These are phyloP conservation scores for Polytrichum commune DNA, from an alignment of 225 moss, liverwort and hornwort species.

Conservation along the genomic window DNA sequence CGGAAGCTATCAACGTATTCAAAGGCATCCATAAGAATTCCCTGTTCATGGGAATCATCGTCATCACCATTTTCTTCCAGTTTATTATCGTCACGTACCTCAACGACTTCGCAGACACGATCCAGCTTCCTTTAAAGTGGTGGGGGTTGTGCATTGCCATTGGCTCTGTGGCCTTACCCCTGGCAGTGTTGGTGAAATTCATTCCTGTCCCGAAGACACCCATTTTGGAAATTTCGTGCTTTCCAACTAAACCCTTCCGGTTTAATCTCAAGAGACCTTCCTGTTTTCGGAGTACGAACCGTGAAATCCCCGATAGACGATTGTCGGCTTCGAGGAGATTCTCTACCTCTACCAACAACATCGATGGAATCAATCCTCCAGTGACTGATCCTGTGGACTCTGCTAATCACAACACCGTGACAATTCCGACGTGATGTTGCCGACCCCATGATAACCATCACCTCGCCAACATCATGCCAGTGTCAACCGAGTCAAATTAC, in stretches of 20 bases:
- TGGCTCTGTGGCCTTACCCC: slow-evolving; percentile 21
- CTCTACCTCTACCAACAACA: too few relatives aligned
- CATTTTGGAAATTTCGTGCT: slow-evolving; percentile 32
- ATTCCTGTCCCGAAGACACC: slow-evolving; percentile 32
- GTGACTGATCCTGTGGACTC: too few relatives aligned
- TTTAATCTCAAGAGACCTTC: slow-evolving; percentile 31
- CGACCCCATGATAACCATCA: too few relatives aligned
- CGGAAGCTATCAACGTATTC: slow-evolving; percentile 34
- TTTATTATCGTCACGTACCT: slow-evolving; percentile 46
- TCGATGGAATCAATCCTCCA: too few relatives aligned
- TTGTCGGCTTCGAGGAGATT: too few relatives aligned
- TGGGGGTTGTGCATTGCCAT: slow-evolving; percentile 37
- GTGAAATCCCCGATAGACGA: too few relatives aligned
- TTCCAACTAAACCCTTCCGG: slow-evolving; percentile 17
- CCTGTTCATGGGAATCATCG: slow-evolving; percentile 33
- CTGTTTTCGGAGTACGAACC: too few relatives aligned
- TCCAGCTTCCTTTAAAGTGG: slow-evolving; percentile 27
- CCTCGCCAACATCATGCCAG: too few relatives aligned
- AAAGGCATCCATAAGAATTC: slow-evolving; percentile 33
- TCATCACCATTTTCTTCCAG: slow-evolving; percentile 35
- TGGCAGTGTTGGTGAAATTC: slow-evolving; percentile 30
- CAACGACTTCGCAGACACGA: slow-evolving; percentile 44
- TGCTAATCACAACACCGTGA: too few relatives aligned
- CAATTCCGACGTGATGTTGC: too few relatives aligned
- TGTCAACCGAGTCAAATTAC: too few relatives aligned